Evolutionary conservation across 108 stramenopile genomes (phyloP).

Genomic region (Cyclotella kingstonii): DNA sequence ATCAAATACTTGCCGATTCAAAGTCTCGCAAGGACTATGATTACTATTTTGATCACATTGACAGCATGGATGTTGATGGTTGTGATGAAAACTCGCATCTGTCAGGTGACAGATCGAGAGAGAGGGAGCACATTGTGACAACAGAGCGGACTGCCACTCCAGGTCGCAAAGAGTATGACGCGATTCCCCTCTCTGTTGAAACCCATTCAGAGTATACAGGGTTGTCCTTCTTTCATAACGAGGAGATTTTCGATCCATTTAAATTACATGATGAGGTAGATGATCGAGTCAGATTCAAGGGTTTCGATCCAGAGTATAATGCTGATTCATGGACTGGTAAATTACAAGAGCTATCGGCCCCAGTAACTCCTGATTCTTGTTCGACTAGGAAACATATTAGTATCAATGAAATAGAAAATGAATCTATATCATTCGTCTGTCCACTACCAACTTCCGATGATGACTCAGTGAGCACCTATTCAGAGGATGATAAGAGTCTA

Average conservation of each 20-base stretch:
- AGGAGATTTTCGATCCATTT: constrained; percentile 9
- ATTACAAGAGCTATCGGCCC: neutral
- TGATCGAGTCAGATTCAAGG: neutral
- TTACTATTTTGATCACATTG: too few species aligned
- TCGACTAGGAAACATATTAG: neutral
- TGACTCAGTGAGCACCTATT: too few species aligned
- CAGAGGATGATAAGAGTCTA: too few species aligned
- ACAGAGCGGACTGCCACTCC: too few species aligned
- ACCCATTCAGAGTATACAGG: neutral
- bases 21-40: constrained; percentile 24
- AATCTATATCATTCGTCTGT: neutral
- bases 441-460: neutral
- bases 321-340: neutral
- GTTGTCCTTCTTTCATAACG: neutral
- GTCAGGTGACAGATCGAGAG: too few species aligned
- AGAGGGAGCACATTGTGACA: too few species aligned
- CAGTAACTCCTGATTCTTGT: neutral
- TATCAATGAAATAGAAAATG: constrained; percentile 6
- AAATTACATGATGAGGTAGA: constrained; percentile 6
- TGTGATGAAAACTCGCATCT: neutral
- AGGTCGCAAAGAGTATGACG: too few species aligned
- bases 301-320: too few species aligned
- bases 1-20: constrained; percentile 14
- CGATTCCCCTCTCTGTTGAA: neutral
- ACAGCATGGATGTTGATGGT: neutral